Base-by-base conservation (phyloP, 1,284 basidiomycete species). In the Trichosporon sp. region DNA sequence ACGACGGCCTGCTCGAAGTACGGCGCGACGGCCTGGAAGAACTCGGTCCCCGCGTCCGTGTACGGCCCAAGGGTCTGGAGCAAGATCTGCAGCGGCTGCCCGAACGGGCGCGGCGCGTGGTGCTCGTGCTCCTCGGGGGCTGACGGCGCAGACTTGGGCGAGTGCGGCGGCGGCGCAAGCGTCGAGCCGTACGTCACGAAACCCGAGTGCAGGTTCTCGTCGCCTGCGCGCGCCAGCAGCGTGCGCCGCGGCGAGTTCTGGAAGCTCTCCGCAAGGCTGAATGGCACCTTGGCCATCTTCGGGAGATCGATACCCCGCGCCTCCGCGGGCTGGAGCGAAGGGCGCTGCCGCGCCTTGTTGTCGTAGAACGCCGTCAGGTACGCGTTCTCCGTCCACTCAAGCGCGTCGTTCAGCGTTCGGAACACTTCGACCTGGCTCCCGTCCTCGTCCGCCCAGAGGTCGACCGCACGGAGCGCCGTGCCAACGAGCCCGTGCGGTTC, bases 311-410 rank as follows among this genome's bases (percentile, higher is more conserved):
- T 78, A 4, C 65, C 64, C 29, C 73, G 71, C 4, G 75, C 53
- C 23, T 63, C 42, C 2, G 47, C 29, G 3, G 63, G 38, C 27
- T 38, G 27, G 31, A 44, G 47, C 31, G 75, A 72, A n/a, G 68
- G 68, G 38, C 77, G 72, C 21, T 68, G 44, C 15, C 56, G 35
- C 38, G 69, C 71, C 64, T 78, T 79, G 70, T 76, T 79, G 63
- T 81, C 79, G 69, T 83, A 83, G 71, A 82, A 83, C 25, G 82
- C 82, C 6, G 82, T 82, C 15, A 95, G 79, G 82, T 95, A 94
- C 0, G 88, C 89, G 81, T 94, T 93, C 83, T 95, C 93, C 0
- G 91, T 95, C 93, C 93, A 98, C 83, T 98, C 95, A 84, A 98
- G 88, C 0, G 95, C 95, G 79, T 98, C 93, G 77, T 92, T 95